A percentile compares a stretch with the other conserved stretches of the same genome.
phyloP scores from a whole-genome alignment of 148 eudicot species.

The Vaccinium vitisidaea region DNA sequence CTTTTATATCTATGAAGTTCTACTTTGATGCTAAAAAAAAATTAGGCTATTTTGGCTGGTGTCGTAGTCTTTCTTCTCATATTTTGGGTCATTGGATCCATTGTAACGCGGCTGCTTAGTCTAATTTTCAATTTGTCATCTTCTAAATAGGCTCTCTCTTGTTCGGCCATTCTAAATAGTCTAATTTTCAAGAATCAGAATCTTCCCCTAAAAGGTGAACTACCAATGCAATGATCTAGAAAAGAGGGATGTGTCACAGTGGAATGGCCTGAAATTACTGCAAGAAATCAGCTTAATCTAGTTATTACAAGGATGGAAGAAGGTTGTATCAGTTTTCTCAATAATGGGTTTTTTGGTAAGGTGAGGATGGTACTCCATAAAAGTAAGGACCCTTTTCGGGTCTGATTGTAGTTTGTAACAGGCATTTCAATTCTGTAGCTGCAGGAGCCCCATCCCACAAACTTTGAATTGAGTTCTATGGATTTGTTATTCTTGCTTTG shows the following conservation, averaged over 20 bases:
- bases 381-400: background rate
- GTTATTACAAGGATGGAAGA: background rate
- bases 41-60: constrained; percentile 45
- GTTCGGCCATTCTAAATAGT: no score
- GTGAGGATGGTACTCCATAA: background rate
- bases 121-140: constrained; percentile 26
- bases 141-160: background rate
- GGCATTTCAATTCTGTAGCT: background rate
- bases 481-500: background rate
- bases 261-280: constrained; percentile 89
- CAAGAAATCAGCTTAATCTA: constrained; percentile 43
- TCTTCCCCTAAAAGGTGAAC: no score
- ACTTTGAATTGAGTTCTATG: background rate
- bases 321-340: constrained; percentile 3
- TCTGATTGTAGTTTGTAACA: background rate
- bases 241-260: constrained; percentile 62
- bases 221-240: no score
- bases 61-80: constrained; percentile 27
- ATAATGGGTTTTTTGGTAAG: constrained; percentile 16
- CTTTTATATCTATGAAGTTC: no score
- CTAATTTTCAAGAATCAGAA: no score
- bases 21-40: no score
- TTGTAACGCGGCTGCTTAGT: constrained; percentile 36
- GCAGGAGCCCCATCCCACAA: background rate
- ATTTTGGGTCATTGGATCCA: constrained; percentile 41